These are phyloP conservation scores for Perkinsus marinus DNA, from an alignment of 169 alveolate species.

Conservation along the genomic window DNA sequence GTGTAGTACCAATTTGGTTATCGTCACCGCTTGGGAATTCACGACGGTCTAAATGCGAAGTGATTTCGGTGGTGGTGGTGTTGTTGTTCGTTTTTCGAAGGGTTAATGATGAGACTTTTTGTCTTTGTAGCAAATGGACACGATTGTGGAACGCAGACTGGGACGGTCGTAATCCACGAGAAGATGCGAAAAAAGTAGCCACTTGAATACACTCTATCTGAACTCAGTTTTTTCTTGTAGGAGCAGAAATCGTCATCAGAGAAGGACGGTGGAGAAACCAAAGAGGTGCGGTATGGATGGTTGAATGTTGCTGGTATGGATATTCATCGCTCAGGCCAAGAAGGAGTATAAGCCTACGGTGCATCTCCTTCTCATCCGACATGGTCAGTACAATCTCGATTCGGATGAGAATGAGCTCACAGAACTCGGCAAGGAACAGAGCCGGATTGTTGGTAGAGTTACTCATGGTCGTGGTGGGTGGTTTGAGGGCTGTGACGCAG, in stretches of 20 bases:
- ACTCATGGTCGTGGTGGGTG: background rate
- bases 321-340: background rate
- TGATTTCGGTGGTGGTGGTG: too few relatives aligned
- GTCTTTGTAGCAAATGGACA: background rate
- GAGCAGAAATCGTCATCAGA: background rate
- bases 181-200: background rate
- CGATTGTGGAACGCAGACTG: background rate
- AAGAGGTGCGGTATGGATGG: background rate
- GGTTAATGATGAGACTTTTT: background rate
- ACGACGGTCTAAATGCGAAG: too few relatives aligned
- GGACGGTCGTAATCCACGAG: background rate
- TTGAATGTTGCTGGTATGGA: background rate
- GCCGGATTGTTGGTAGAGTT: background rate
- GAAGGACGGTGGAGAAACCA: background rate
- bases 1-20: too few relatives aligned
- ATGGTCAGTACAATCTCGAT: conserved; percentile 7
- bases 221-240: background rate
- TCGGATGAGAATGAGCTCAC: conserved; percentile 4
- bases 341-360: background rate
- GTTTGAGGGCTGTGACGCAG: background rate
- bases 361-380: background rate
- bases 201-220: background rate
- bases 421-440: conserved; percentile 1
- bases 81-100: too few relatives aligned
- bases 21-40: too few relatives aligned